phyloP scores from a whole-genome alignment of 2,329 filamentous ascomycete genomes.

The Cladosporium oxysporum region DNA sequence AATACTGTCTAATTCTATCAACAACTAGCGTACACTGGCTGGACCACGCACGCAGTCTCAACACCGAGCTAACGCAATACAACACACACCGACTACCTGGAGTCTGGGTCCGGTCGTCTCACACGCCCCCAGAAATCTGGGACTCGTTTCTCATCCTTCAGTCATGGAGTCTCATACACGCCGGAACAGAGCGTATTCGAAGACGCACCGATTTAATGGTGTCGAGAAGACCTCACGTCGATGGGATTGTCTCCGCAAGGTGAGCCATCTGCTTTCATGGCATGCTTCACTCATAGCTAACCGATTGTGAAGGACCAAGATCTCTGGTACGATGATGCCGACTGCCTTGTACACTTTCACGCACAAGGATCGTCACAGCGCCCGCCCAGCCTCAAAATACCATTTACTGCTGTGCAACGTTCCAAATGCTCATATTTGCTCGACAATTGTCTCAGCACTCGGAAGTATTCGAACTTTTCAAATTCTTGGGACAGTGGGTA shows the following conservation, averaged over 20 bases:
- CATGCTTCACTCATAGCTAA: not conserved
- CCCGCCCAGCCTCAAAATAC: conserved; percentile 68
- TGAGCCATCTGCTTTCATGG: not conserved
- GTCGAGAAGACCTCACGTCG: conserved; percentile 15
- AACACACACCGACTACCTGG: not conserved
- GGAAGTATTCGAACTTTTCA: conserved; percentile 27
- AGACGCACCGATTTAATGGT: conserved; percentile 7
- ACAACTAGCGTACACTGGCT: conserved; percentile 3
- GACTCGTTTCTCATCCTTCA: not conserved
- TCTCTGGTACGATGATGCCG: conserved; percentile 66
- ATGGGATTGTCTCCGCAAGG: conserved; percentile 27
- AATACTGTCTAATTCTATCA: conserved; percentile 9
- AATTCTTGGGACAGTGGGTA: conserved; percentile 33
- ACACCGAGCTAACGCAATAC: not conserved
- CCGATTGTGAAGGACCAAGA: conserved; percentile 62
- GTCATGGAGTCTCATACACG: not conserved
- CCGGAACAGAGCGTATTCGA: not conserved
- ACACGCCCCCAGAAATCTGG: not conserved
- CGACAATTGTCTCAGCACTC: conserved; percentile 43
- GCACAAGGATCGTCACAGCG: conserved; percentile 63
- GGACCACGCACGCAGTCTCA: conserved; percentile 4
- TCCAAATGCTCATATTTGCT: conserved; percentile 64
- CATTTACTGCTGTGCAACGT: conserved; percentile 58
- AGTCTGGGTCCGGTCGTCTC: not conserved
- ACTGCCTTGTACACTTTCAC: conserved; percentile 71